phyloP scores from a whole-genome alignment of 2,329 filamentous ascomycete species.

The Ophiostoma novo-ulmi region DNA sequence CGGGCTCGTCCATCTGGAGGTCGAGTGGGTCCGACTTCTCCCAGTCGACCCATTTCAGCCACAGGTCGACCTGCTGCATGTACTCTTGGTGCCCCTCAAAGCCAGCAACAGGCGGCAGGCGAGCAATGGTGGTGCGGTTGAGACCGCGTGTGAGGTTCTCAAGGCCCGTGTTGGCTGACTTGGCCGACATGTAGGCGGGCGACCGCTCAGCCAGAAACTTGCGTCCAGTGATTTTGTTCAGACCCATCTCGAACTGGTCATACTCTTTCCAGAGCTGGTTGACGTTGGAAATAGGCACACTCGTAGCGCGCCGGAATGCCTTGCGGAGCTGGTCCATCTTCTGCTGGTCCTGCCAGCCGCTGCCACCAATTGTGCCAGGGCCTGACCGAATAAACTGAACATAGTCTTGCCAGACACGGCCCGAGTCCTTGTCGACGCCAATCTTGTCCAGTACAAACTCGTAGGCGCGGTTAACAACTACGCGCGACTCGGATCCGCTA shows the following conservation, averaged over 20 bases:
- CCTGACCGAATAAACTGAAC: constrained; percentile 87
- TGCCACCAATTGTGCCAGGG: constrained; percentile 79
- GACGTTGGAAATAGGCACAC: constrained; percentile 76
- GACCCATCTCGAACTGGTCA: constrained; percentile 86
- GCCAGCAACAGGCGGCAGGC: constrained; percentile 74
- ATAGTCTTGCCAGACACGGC: constrained; percentile 88
- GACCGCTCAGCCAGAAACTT: constrained; percentile 94
- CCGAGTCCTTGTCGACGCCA: constrained; percentile 85
- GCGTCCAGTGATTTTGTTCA: constrained; percentile 89
- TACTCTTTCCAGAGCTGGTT: constrained; percentile 95
- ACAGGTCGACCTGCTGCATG: constrained; percentile 74
- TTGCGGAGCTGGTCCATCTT: constrained; percentile 94
- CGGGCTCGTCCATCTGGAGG: constrained; percentile 72
- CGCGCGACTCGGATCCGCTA: constrained; percentile 67
- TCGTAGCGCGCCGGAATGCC: constrained; percentile 85
- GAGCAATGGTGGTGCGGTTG: constrained; percentile 70
- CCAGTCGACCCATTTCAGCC: constrained; percentile 93
- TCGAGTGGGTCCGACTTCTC: constrained; percentile 90
- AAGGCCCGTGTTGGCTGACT: constrained; percentile 83
- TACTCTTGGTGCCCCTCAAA: constrained; percentile 86
- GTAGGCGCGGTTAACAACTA: constrained; percentile 78
- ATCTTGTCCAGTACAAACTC: constrained; percentile 87
- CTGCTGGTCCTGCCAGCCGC: constrained; percentile 91
- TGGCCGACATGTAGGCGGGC: constrained; percentile 90
- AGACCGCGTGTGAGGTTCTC: constrained; percentile 79